Base-by-base conservation (phyloP, 1,284 basidiomycete species). In the Flammula alnicola region DNA sequence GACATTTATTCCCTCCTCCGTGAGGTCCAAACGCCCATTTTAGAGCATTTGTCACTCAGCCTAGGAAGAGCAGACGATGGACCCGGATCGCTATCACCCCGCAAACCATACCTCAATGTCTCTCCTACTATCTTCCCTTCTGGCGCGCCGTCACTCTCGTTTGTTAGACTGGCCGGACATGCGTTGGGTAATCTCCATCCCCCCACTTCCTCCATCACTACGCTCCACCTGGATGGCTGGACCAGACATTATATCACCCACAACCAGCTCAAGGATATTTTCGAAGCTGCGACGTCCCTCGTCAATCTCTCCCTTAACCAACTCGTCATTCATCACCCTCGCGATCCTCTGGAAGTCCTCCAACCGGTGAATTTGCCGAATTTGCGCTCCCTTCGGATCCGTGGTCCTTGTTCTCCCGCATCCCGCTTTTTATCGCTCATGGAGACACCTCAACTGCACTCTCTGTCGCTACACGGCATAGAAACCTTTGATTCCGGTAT, bases 201-300 rank as follows among this genome's bases (percentile, higher is more conserved):
- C n/a, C 71, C 74, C 1, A 55, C 68, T 8, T 49, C 46, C 11
- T 52, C 56, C 5, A 59, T 73, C 26, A 66, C 65, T 12, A 75
- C 70, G 9, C 64, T 77, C 11, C 71, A 75, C 49, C 57, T 77
- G 19, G 72, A 74, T 36, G 73, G 73, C 2, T 69, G 66, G 58
- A 60, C 66, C 5, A 66, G 66, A 40, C 62, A 66, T 44, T 59
- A 62, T 47, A 61, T 74, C 60, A 64, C 63, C 29, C 55, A 64
- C 22, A 50, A 56, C 9, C 68, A 71, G 48, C 68, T 74, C 44
- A 65, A 61, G 33, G 49, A 58, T 5, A 53, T 74, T 38, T 54
- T 76, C 14, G 55, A 59, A 10, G 50, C 62, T 10, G 49, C 70
- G 10, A 68, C 70, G 3, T 59, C 50, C 9, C 64, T 77, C 17